A percentile compares a stretch with the other conserved stretches of the same genome.
These are phyloP conservation scores for Solanum gracilifrons DNA, from an alignment of 257 asterid species.

Conservation along the genomic window DNA sequence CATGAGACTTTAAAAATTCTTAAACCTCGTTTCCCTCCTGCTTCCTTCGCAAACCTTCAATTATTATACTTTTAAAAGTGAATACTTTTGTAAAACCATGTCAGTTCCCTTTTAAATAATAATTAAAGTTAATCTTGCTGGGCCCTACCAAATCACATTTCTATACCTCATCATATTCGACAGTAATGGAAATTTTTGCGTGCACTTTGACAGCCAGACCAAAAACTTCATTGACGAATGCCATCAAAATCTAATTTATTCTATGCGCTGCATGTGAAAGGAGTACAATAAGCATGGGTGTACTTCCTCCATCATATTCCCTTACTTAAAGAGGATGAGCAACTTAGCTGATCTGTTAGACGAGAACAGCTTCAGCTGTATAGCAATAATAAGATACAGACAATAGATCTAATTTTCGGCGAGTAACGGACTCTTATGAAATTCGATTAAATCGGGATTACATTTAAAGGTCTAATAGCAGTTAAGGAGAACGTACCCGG, in stretches of 20 bases:
- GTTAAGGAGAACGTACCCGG: conserved; percentile 43
- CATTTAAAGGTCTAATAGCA: not conserved
- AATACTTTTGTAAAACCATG: not conserved
- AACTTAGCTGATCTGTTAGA: not conserved
- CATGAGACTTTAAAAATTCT: not conserved
- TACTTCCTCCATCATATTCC: not conserved
- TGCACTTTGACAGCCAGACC: not conserved
- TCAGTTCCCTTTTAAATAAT: not conserved
- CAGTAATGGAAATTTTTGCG: not conserved
- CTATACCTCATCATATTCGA: not conserved
- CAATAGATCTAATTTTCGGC: not conserved
- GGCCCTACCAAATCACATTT: not conserved
- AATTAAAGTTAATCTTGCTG: not conserved
- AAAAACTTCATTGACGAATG: not conserved
- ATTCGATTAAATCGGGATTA: not conserved
- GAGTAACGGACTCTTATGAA: not conserved
- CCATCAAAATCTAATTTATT: not conserved
- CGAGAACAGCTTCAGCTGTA: not conserved
- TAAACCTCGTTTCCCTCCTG: not conserved
- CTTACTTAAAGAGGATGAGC: not conserved
- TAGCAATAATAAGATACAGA: not conserved
- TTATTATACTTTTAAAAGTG: not conserved
- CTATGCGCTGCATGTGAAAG: not conserved
- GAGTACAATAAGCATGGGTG: not conserved
- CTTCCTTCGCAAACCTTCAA: not conserved